Conservation (phyloP, 2,329 filamentous ascomycete genomes). For the Ophiostoma piceae region DNA sequence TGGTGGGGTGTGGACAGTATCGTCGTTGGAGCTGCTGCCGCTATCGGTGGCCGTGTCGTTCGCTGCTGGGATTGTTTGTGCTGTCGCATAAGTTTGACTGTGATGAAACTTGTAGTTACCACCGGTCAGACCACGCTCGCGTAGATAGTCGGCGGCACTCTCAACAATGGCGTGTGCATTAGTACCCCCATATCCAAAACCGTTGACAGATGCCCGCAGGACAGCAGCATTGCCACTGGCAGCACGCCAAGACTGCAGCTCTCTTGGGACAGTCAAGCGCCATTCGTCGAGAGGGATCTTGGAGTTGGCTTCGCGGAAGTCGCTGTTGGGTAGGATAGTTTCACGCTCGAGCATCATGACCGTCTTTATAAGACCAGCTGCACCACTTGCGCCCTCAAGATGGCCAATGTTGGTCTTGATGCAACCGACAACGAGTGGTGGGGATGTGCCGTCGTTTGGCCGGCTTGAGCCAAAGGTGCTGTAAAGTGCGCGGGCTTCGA, state of each 20-base stretch:
- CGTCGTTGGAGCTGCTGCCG: conserved; percentile 5
- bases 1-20: background rate
- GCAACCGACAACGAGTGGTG: conserved; percentile 29
- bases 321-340: conserved; percentile 36
- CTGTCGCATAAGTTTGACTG: background rate
- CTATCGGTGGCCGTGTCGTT: background rate
- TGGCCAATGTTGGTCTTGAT: conserved; percentile 44
- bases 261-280: conserved; percentile 35
- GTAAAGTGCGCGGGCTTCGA: conserved; percentile 36
- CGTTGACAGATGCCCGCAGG: conserved; percentile 40
- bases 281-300: conserved; percentile 43
- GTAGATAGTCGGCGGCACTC: conserved; percentile 34
- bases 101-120: conserved; percentile 2
- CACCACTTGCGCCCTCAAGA: conserved; percentile 43
- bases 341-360: conserved; percentile 38
- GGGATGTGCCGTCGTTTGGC: background rate
- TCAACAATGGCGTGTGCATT: conserved; percentile 30
- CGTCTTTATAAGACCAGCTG: conserved; percentile 42
- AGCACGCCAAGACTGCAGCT: conserved; percentile 34
- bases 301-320: conserved; percentile 43
- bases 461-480: conserved; percentile 31
- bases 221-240: conserved; percentile 16
- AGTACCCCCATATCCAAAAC: conserved; percentile 41
- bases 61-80: background rate
- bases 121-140: background rate